Evolutionary conservation across 108 stramenopile genomes (phyloP).

Genomic region (Asterionellopsis glacialis): DNA sequence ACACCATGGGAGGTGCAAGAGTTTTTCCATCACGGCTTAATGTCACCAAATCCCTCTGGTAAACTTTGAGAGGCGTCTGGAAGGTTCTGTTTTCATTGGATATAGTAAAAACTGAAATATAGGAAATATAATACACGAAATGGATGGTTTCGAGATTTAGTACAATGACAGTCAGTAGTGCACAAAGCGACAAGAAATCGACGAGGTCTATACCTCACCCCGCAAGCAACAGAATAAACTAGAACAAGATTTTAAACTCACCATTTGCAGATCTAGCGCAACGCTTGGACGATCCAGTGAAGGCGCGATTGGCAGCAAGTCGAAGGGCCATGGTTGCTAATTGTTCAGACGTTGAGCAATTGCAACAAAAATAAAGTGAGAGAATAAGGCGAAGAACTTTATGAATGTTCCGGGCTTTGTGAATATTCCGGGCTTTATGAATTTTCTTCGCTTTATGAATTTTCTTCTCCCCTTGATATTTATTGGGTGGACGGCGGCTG

Average conservation of each 20-base stretch:
- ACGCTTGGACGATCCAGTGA: too few relatives aligned
- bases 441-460: too few relatives aligned
- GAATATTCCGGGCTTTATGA: too few relatives aligned
- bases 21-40: constrained; percentile 35
- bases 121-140: background rate
- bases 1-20: constrained; percentile 89
- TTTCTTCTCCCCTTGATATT: too few relatives aligned
- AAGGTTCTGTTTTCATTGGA: background rate
- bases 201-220: background rate
- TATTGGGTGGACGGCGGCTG: too few relatives aligned
- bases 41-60: background rate
- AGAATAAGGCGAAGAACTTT: background rate
- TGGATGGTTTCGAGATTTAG: too few relatives aligned
- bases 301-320: background rate
- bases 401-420: background rate
- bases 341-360: too few relatives aligned
- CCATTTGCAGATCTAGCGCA: too few relatives aligned
- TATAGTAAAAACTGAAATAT: background rate
- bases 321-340: constrained; percentile 3
- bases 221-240: too few relatives aligned
- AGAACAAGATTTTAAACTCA: too few relatives aligned
- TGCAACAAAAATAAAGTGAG: too few relatives aligned
- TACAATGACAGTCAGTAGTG: background rate
- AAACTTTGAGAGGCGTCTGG: background rate
- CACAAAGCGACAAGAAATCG: background rate